These are phyloP conservation scores for Biscogniauxia marginata DNA, from an alignment of 2,329 filamentous ascomycete genomes.

Conservation along the genomic window DNA sequence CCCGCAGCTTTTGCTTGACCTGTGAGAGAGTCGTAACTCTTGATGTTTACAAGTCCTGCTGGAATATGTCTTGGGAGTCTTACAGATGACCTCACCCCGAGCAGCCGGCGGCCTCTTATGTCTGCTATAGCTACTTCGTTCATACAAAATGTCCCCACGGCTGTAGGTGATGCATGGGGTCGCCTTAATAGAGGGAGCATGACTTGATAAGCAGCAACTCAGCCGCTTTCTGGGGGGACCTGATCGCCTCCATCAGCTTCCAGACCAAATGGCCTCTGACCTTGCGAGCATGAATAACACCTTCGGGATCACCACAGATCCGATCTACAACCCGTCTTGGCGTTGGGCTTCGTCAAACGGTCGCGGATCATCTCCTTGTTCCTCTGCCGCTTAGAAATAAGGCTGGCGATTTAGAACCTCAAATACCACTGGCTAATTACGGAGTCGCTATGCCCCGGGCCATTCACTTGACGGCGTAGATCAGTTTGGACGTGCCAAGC, in stretches of 20 bases:
- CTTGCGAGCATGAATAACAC: neutral
- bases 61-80: too few relatives aligned
- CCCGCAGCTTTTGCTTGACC: constrained; percentile 81
- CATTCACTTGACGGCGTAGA: neutral
- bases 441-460: neutral
- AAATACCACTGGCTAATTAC: neutral
- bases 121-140: too few relatives aligned
- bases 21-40: constrained; percentile 47
- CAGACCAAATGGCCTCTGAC: neutral
- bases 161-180: neutral
- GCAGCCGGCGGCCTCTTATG: neutral
- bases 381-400: neutral
- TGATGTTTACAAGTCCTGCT: too few relatives aligned
- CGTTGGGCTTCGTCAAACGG: neutral
- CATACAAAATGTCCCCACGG: too few relatives aligned
- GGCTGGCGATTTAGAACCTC: neutral
- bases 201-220: neutral
- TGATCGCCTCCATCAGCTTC: neutral
- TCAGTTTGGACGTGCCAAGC: too few relatives aligned
- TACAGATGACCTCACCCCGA: too few relatives aligned
- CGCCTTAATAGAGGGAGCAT: neutral
- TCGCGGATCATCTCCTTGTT: neutral
- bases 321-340: neutral
- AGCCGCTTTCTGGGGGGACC: neutral
- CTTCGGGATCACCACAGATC: neutral